phyloP scores from a whole-genome alignment of 768 basidiomycete species.

The Hypholoma fasciculare region DNA sequence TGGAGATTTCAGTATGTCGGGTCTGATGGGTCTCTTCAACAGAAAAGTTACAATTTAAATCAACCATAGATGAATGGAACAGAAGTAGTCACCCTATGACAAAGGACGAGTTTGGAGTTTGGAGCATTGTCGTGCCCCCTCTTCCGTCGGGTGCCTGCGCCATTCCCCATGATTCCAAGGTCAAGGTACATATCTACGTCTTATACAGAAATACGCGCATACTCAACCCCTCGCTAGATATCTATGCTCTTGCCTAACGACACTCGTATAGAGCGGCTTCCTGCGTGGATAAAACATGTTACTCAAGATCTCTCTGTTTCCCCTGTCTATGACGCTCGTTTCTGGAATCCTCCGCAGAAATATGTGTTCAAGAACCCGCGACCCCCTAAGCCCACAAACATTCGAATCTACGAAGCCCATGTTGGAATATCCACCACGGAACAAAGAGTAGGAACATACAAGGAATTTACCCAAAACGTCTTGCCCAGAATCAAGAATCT shows the following conservation, averaged over 20 bases:
- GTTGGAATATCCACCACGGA: conserved; percentile 95
- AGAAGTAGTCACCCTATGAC: conserved; percentile 84
- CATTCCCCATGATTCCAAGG: conserved; percentile 92
- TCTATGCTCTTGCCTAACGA: conserved; percentile 86
- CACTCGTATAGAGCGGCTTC: conserved; percentile 85
- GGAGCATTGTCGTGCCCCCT: conserved; percentile 81
- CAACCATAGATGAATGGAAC: conserved; percentile 77
- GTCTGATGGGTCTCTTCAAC: background rate
- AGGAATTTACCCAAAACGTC: conserved; percentile 86
- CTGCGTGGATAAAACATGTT: conserved; percentile 93
- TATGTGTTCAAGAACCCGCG: conserved; percentile 84
- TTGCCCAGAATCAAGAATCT: conserved; percentile 87
- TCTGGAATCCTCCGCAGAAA: conserved; percentile 92
- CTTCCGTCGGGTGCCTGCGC: conserved; percentile 66
- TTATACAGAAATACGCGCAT: background rate
- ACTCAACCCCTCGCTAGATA: conserved; percentile 50
- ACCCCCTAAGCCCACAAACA: conserved; percentile 63
- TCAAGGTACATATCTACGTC: conserved; percentile 65
- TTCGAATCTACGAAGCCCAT: conserved; percentile 95
- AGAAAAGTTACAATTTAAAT: conserved; percentile 6
- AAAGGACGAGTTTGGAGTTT: conserved; percentile 83
- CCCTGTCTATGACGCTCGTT: conserved; percentile 93
- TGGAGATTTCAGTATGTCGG: conserved; percentile 92
- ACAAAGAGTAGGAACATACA: conserved; percentile 88
- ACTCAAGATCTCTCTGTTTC: conserved; percentile 92